Conservation (phyloP, 306 rosid species). For the Medicago arabica region DNA sequence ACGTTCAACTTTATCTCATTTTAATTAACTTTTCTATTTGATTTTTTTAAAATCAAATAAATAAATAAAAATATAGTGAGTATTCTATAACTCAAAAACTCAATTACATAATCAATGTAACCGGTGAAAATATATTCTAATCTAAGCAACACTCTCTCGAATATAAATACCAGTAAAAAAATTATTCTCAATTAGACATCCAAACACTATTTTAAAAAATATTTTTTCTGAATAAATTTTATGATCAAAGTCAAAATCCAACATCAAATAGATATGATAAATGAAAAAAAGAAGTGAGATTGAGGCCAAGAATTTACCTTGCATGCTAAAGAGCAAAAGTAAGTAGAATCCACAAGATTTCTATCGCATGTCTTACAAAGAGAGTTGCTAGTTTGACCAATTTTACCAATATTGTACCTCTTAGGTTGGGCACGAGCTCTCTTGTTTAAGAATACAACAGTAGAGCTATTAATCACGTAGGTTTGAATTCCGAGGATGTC, state of each 20-base stretch:
- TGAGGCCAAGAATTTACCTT: not conserved
- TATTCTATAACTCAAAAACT: too few species aligned
- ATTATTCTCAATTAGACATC: not conserved
- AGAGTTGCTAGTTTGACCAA: not conserved
- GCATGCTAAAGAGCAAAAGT: not conserved
- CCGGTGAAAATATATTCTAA: not conserved
- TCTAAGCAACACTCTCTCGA: not conserved
- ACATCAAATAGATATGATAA: too few species aligned
- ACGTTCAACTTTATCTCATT: too few species aligned
- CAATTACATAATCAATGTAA: too few species aligned
- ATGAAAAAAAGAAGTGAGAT: not conserved
- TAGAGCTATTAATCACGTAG: not conserved
- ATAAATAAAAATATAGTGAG: too few species aligned
- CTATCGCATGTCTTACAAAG: not conserved
- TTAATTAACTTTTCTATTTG: too few species aligned
- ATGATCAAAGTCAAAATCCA: too few species aligned
- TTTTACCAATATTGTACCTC: not conserved
- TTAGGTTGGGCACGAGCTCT: not conserved
- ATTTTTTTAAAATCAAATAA: too few species aligned
- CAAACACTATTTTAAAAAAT: too few species aligned
- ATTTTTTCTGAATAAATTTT: too few species aligned
- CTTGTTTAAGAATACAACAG: not conserved
- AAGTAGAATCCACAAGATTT: not conserved
- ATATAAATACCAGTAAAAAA: too few species aligned
- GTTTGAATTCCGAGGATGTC: not conserved